Conservation (phyloP, 352 stramenopile genomes). For the Globisporangium solare region DNA sequence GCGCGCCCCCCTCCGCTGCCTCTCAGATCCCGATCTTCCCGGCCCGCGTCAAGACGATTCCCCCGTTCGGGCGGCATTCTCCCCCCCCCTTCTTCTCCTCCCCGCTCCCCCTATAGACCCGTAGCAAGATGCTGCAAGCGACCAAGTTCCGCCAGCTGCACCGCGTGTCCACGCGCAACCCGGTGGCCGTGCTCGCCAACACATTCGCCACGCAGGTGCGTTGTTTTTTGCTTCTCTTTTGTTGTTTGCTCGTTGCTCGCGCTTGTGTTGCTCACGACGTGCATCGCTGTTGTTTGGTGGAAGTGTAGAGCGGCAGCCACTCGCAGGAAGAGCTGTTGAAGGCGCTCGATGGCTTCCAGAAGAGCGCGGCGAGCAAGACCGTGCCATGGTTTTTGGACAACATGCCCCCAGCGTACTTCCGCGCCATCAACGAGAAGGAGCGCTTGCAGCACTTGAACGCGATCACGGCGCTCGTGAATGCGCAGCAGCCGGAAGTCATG, state of each 20-base stretch:
- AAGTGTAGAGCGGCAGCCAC: slow-evolving; percentile 16
- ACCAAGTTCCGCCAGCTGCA: slow-evolving; percentile 56
- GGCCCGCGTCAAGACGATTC: slow-evolving; percentile 2
- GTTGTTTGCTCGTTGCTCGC: background rate
- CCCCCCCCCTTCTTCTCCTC: background rate
- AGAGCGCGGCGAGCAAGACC: slow-evolving; percentile 59
- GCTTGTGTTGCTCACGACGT: background rate
- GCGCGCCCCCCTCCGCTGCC: background rate
- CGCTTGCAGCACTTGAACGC: slow-evolving; percentile 85
- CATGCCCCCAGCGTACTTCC: slow-evolving; percentile 89
- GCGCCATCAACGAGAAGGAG: slow-evolving; percentile 78
- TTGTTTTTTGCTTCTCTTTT: background rate
- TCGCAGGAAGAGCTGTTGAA: slow-evolving; percentile 44
- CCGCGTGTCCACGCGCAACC: slow-evolving; percentile 26
- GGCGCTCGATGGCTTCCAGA: slow-evolving; percentile 66
- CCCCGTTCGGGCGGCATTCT: background rate
- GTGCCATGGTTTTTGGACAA: slow-evolving; percentile 87
- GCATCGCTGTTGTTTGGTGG: background rate
- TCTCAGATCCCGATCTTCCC: slow-evolving; percentile 13
- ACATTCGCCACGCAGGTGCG: slow-evolving; percentile 39
- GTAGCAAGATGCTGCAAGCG: slow-evolving; percentile 45
- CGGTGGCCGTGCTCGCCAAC: slow-evolving; percentile 32
- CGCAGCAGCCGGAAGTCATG: slow-evolving; percentile 76
- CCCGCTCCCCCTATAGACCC: background rate
- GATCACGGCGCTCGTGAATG: slow-evolving; percentile 76